Base-by-base conservation (phyloP, 208 protist genomes). In the Acanthamoeba healyi region DNA sequence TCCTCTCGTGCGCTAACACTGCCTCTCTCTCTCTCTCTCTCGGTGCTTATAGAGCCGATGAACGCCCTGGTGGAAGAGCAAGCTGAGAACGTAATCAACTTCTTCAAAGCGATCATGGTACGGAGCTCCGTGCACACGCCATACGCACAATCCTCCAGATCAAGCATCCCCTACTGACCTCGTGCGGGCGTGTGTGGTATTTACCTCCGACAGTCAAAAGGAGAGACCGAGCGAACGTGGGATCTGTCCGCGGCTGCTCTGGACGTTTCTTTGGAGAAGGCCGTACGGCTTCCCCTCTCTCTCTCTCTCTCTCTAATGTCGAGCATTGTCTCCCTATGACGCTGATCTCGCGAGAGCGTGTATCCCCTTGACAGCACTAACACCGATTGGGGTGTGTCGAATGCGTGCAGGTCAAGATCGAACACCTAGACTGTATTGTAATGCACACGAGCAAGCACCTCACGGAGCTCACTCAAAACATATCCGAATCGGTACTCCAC, bases 71-170 rank as follows among this genome's bases (percentile, higher is more conserved):
- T 82, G 22, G 72, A 82, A 5, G 72, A 82, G 72, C 72, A 82
- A 51, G 72, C 72, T 6, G 72, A 82, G 38, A 82, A 82, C 22
- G 72, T 82, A 12, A 82, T n/a, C 40, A 82, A 82, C n/a, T 82
- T 82, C 26, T 82, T 82, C 38, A 82, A 82, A 26, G 72, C 72
- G 19, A 51, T 82, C 40, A 82, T 82, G 72, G 72, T 82, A 72
- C 63, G 63, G 67, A 79, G 67, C 36, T 44, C 12, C 12, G 44
- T 49, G 44, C 12, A 12, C 44, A 12, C 44, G 44, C 44, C 44
- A 49, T 49, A 49, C 44, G 44, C 44, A 12, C 44, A 49, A 49
- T 42, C n/a, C 22, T 70, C 6, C 29, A 26, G 14, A 26, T 34
- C 61, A 70, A 29, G 38, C 36, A 79, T 36, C 29, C 38, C 10